A percentile compares a stretch with the other conserved stretches of the same genome.
These are phyloP conservation scores for Spathaspora jeffriesii DNA, from an alignment of 1,139 yeast species.

Conservation along the genomic window DNA sequence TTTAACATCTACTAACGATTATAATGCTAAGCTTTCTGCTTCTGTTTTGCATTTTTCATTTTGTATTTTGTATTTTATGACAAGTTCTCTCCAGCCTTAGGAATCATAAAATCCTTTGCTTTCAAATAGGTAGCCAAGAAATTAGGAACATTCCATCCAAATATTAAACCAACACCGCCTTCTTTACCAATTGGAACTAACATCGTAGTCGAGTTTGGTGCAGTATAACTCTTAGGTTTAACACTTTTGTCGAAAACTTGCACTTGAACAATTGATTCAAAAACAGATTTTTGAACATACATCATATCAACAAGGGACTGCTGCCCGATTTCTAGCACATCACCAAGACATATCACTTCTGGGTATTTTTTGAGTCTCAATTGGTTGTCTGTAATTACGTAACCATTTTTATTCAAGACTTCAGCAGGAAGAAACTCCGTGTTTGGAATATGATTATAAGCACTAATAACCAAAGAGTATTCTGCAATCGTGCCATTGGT, in stretches of 20 bases:
- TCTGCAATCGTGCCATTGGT: conserved; percentile 16
- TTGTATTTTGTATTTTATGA: conserved; percentile 5
- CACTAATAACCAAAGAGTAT: conserved; percentile 30
- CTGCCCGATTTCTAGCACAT: conserved; percentile 23
- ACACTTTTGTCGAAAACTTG: conserved; percentile 17
- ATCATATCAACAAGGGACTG: conserved; percentile 25
- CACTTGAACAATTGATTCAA: conserved; percentile 16
- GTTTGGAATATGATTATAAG: conserved; percentile 23
- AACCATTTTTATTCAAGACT: conserved; percentile 20
- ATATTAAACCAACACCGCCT: conserved; percentile 36
- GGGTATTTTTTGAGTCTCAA: conserved; percentile 22
- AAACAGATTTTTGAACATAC: conserved; percentile 21
- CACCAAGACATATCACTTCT: conserved; percentile 35
- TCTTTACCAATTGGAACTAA: conserved; percentile 34
- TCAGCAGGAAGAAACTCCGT: conserved; percentile 21
- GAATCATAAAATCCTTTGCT: conserved; percentile 21
- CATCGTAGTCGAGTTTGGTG: conserved; percentile 11
- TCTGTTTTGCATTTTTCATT: too few relatives aligned
- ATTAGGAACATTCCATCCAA: conserved; percentile 29
- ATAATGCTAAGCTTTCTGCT: too few relatives aligned
- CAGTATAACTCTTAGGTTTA: conserved; percentile 14
- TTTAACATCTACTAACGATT: too few relatives aligned
- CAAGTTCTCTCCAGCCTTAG: conserved; percentile 13
- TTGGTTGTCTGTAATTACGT: conserved; percentile 24
- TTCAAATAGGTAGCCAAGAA: conserved; percentile 28